These are phyloP conservation scores for Hymenoscyphus infarciens DNA, from an alignment of 2,329 filamentous ascomycete species.

Conservation along the genomic window DNA sequence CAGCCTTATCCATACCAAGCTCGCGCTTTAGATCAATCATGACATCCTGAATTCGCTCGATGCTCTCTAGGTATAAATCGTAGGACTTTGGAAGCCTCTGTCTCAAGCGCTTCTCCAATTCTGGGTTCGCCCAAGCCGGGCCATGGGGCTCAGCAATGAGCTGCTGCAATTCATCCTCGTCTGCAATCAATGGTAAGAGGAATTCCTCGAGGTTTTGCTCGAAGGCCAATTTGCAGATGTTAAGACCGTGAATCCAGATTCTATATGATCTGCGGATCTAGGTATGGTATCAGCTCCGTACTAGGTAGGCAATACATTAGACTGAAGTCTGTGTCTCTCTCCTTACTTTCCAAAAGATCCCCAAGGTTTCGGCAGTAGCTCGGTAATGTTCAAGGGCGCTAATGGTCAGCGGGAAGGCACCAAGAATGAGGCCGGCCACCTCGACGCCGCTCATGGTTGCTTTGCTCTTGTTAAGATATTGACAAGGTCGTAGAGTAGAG, in stretches of 20 bases:
- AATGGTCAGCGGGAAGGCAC: conserved; percentile 19
- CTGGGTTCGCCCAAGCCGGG: conserved; percentile 14
- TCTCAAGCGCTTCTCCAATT: conserved; percentile 13
- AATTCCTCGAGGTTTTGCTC: conserved; percentile 21
- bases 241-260: conserved; percentile 18
- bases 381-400: conserved; percentile 20
- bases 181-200: conserved; percentile 20
- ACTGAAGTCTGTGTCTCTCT: too few relatives aligned
- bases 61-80: conserved; percentile 17
- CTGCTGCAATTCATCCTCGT: conserved; percentile 14
- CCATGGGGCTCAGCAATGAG: conserved; percentile 17
- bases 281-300: too few relatives aligned
- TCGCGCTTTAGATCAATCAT: conserved; percentile 14
- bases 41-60: conserved; percentile 18
- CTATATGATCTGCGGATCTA: conserved; percentile 17
- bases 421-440: conserved; percentile 21
- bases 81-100: conserved; percentile 21
- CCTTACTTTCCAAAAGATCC: conserved; percentile 17
- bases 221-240: conserved; percentile 18
- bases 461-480: neutral
- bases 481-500: neutral
- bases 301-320: too few relatives aligned
- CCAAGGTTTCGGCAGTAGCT: conserved; percentile 16
- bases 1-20: conserved; percentile 16
- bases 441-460: conserved; percentile 13